Percentiles rank a stretch among this genome's conserved stretches.
Conservation (phyloP, 2,329 filamentous ascomycete species). For the Daldinia sp. region DNA sequence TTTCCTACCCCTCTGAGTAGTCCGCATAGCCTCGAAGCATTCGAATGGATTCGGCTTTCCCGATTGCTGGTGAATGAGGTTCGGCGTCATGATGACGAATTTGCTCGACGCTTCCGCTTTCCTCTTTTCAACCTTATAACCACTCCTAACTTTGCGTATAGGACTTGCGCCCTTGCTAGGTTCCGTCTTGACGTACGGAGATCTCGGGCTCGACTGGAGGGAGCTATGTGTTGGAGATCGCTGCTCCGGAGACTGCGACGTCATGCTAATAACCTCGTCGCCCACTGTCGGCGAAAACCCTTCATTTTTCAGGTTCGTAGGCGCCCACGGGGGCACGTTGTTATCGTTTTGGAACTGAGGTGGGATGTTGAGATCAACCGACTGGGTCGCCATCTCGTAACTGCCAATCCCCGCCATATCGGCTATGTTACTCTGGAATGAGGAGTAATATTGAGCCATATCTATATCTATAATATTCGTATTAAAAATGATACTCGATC, state of each 20-base stretch:
- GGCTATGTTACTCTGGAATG: slow-evolving; percentile 50
- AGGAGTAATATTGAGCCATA: slow-evolving; percentile 44
- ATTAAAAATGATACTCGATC: slow-evolving; percentile 21
- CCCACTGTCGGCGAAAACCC: slow-evolving; percentile 52
- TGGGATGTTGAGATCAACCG: slow-evolving; percentile 55
- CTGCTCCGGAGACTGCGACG: slow-evolving; percentile 49
- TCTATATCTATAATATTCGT: slow-evolving; percentile 41
- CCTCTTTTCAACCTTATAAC: slow-evolving; percentile 61
- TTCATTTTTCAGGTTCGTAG: slow-evolving; percentile 53
- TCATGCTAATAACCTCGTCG: slow-evolving; percentile 52
- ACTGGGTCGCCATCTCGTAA: slow-evolving; percentile 48
- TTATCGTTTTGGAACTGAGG: slow-evolving; percentile 53
- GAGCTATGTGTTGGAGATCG: slow-evolving; percentile 42
- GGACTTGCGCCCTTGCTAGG: slow-evolving; percentile 49
- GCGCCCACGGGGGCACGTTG: slow-evolving; percentile 59
- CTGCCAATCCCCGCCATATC: slow-evolving; percentile 47
- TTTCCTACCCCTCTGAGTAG: slow-evolving; percentile 67
- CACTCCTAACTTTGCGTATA: slow-evolving; percentile 58
- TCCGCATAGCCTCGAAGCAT: slow-evolving; percentile 65
- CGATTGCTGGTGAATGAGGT: slow-evolving; percentile 63
- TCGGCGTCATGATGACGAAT: slow-evolving; percentile 68
- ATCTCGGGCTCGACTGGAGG: slow-evolving; percentile 47
- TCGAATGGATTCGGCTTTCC: slow-evolving; percentile 66
- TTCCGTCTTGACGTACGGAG: slow-evolving; percentile 46
- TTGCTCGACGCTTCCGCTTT: slow-evolving; percentile 58